Evolutionary conservation across 345 rosid species (phyloP).

Genomic region (Populus deltoides): DNA sequence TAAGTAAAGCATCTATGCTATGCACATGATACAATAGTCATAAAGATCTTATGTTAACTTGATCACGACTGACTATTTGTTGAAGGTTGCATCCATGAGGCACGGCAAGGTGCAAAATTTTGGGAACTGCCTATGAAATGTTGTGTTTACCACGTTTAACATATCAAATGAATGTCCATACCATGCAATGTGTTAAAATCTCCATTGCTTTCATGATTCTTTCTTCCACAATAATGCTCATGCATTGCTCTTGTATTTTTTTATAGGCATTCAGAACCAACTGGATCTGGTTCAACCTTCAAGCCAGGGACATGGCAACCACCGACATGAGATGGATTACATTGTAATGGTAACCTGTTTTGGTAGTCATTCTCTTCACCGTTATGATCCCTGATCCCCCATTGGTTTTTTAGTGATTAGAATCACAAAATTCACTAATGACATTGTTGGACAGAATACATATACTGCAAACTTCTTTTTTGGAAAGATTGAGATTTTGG

Average conservation of each 20-base stretch:
- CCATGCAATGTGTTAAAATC: neutral
- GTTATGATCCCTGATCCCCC: neutral
- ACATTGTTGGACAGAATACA: neutral
- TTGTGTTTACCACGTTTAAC: neutral
- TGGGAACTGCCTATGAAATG: neutral
- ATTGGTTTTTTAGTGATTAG: neutral
- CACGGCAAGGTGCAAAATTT: neutral
- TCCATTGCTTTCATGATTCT: neutral
- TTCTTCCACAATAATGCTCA: neutral
- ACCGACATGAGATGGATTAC: constrained; percentile 47
- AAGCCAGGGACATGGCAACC: constrained; percentile 98
- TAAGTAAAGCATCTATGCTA: constrained; percentile 24
- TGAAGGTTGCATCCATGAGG: neutral
- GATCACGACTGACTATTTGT: neutral
- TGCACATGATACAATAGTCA: neutral
- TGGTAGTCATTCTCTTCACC: neutral
- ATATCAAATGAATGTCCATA: neutral
- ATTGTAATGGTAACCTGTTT: neutral
- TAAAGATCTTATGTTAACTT: neutral
- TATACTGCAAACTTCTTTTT: neutral
- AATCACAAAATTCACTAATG: neutral
- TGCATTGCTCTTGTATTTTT: neutral
- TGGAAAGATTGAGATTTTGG: neutral
- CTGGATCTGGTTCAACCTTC: constrained; percentile 80
- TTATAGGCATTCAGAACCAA: constrained; percentile 72